These are phyloP conservation scores for Takashimella koratensis DNA, from an alignment of 1,284 basidiomycete genomes.

Conservation along the genomic window DNA sequence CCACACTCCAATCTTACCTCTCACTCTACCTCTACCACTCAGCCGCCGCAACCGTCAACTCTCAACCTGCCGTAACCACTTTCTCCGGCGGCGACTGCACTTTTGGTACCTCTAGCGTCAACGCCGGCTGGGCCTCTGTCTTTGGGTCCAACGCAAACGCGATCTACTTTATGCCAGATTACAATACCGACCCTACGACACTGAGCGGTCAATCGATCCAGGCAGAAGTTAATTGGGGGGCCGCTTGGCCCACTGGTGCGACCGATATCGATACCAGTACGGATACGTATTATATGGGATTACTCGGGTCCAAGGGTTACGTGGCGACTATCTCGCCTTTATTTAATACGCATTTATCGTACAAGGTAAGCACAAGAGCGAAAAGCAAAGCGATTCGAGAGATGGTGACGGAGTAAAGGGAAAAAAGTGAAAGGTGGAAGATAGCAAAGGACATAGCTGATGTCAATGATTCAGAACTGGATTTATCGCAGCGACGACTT, in stretches of 20 bases:
- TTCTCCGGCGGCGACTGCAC: constrained; percentile 27
- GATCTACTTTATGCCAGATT: constrained; percentile 26
- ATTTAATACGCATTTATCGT: constrained; percentile 23
- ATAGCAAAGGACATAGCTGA: too few relatives aligned
- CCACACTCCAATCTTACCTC: constrained; percentile 23
- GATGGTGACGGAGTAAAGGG: constrained; percentile 35
- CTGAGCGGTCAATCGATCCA: constrained; percentile 15
- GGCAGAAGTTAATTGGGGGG: constrained; percentile 23
- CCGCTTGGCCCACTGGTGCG: constrained; percentile 21
- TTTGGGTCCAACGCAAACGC: constrained; percentile 6
- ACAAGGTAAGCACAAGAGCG: constrained; percentile 18
- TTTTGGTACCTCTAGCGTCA: constrained; percentile 21
- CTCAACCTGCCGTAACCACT: constrained; percentile 22
- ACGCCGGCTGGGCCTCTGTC: constrained; percentile 18
- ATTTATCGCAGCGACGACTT: constrained; percentile 28
- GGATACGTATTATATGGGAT: constrained; percentile 18
- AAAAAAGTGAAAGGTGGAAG: constrained; percentile 47
- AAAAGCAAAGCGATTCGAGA: too few relatives aligned
- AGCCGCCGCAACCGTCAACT: constrained; percentile 23
- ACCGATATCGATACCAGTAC: constrained; percentile 17
- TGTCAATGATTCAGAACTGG: constrained; percentile 47
- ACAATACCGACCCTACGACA: constrained; percentile 11
- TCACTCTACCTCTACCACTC: constrained; percentile 22
- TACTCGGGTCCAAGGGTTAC: constrained; percentile 15
- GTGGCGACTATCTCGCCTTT: constrained; percentile 23